Evolutionary conservation across 2,329 filamentous ascomycete genomes (phyloP), one percentile per base, ranked within the genome.

Genomic region (Paecilomyces sp.): DNA sequence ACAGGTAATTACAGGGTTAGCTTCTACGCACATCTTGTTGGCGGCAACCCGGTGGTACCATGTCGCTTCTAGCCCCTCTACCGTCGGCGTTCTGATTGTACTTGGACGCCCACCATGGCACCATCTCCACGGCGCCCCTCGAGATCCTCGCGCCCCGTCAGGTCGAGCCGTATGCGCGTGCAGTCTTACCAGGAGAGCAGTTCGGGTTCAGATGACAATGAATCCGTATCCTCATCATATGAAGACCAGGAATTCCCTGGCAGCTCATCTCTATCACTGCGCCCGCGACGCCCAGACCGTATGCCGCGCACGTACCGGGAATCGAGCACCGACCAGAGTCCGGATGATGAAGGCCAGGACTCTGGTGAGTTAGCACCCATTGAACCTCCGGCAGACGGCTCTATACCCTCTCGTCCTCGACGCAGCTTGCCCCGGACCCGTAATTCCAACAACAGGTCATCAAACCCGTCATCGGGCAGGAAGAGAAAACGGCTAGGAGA

Each of bases 101-200:
- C 25, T 28, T 62, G 47, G 60, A 56, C 58, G 60, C 54, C 55
- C 58, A 56, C 52, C 54, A 76, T 76, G 74, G 68, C 72, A 60
- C 65, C 68, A 24, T 66, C 64, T 18, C 61, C 64, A 15, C 60
- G 51, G 33, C 63, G 62, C 34, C 55, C 65, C 3, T 60, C 62
- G 18, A 64, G 61, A 41, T 66, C 64, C 56, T 67, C 71, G 56
- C 71, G 72, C 12, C 74, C 74, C 18, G 59, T 74, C 47, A 74
- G 75, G 31, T 67, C 68, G 30, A 74, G 64, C 63, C 73, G 74
- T 58, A 71, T 66, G 8, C 67, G 66, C 57, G 70, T 77, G 30
- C 62, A 68, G 51, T 72, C 73, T 30, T 77, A 77, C 57, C 75
- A 77, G 63, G 70, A 73, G 18, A 72, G 68, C 56, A 66, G 67